Conservation (phyloP, 305 asterid species). For the Solanum hybrid region DNA sequence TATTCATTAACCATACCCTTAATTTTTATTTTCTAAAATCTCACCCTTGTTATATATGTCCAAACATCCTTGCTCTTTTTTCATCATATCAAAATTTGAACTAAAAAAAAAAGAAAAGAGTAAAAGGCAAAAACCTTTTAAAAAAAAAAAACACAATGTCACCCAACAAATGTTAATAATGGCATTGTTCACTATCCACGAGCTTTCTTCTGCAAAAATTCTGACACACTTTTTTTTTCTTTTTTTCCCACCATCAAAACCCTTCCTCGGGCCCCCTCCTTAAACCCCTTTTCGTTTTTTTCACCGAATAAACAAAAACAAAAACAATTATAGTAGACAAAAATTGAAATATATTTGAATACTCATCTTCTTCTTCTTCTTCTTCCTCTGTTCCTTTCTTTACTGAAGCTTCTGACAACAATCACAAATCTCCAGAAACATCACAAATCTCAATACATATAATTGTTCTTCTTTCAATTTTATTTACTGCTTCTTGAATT, state of each 20-base stretch:
- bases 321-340: background rate
- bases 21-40: background rate
- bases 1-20: background rate
- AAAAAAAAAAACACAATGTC: background rate
- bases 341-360: background rate
- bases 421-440: background rate
- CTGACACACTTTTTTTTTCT: background rate
- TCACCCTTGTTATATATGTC: background rate
- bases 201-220: background rate
- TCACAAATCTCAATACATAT: slow-evolving; percentile 17
- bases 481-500: background rate
- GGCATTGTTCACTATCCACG: background rate
- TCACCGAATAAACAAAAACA: background rate
- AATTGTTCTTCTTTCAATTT: background rate
- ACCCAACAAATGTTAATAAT: background rate
- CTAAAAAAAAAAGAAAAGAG: no score
- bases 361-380: background rate
- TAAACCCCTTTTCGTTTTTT: background rate
- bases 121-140: background rate
- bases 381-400: background rate
- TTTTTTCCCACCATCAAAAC: background rate
- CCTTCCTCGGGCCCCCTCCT: background rate
- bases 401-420: background rate
- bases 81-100: background rate
- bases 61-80: background rate